A percentile compares a stretch with the other conserved stretches of the same genome.
These are phyloP conservation scores for Entonaema liquescens DNA, from an alignment of 495 filamentous ascomycete species.

Conservation along the genomic window DNA sequence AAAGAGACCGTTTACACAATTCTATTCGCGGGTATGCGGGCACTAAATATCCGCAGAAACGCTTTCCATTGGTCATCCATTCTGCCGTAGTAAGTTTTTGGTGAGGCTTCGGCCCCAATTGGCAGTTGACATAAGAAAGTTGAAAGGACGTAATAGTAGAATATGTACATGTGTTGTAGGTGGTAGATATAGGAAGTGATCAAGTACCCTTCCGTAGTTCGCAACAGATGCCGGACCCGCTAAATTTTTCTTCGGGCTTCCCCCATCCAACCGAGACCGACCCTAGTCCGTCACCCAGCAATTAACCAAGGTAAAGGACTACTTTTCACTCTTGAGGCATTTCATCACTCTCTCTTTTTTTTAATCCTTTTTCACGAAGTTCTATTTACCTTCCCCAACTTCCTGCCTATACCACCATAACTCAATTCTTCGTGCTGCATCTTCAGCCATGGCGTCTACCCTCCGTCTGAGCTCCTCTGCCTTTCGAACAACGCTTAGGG, in stretches of 20 bases:
- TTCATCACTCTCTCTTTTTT: conserved; percentile 49
- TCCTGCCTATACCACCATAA: conserved; percentile 42
- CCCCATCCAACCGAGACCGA: conserved; percentile 41
- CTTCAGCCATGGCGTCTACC: conserved; percentile 76
- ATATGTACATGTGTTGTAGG: background rate
- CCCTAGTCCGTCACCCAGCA: conserved; percentile 34
- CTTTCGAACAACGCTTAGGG: conserved; percentile 74
- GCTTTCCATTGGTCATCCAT: conserved; percentile 9
- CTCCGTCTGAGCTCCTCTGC: conserved; percentile 78
- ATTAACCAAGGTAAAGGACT: conserved; percentile 39
- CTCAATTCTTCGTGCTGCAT: conserved; percentile 36
- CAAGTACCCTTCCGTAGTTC: conserved; percentile 9
- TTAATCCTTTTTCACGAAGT: conserved; percentile 43
- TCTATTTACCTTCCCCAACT: conserved; percentile 36
- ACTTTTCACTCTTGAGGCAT: conserved; percentile 39
- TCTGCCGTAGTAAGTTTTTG: conserved; percentile 16
- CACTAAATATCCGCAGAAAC: conserved; percentile 23
- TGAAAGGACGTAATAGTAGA: conserved; percentile 8
- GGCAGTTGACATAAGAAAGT: conserved; percentile 12
- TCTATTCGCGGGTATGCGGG: conserved; percentile 29
- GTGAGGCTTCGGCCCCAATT: conserved; percentile 32
- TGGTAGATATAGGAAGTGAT: conserved; percentile 5
- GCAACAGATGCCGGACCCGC: conserved; percentile 34
- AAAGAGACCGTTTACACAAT: conserved; percentile 9
- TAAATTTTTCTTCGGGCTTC: conserved; percentile 37